These are phyloP conservation scores for Megacollybia marginata DNA, from an alignment of 768 basidiomycete genomes.

Conservation along the genomic window DNA sequence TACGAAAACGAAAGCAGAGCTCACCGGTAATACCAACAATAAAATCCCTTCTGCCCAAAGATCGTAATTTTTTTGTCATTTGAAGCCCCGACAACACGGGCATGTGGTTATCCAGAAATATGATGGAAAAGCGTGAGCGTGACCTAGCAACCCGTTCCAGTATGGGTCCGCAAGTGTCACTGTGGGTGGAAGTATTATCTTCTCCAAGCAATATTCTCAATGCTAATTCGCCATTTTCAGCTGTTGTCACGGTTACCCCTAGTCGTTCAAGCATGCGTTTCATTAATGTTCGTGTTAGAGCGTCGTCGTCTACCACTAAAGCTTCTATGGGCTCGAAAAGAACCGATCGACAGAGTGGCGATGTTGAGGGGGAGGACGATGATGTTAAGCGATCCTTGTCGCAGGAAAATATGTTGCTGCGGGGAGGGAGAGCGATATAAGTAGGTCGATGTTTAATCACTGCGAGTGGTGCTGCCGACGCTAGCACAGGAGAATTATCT, in stretches of 20 bases:
- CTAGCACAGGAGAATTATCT: no score
- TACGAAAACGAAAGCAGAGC: not conserved
- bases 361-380: constrained; percentile 1
- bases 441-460: constrained; percentile 32
- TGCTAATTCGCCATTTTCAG: constrained; percentile 62
- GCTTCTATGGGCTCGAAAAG: constrained; percentile 28
- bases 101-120: constrained; percentile 50
- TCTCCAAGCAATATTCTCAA: constrained; percentile 44
- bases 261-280: constrained; percentile 53
- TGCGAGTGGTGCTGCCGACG: constrained; percentile 2
- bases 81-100: constrained; percentile 56
- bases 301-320: constrained; percentile 63
- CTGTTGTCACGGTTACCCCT: constrained; percentile 52
- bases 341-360: constrained; percentile 2
- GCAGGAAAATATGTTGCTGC: not conserved
- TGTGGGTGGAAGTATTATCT: not conserved
- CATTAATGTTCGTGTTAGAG: constrained; percentile 59
- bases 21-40: constrained; percentile 56
- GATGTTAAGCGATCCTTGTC: not conserved
- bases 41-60: constrained; percentile 47
- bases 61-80: constrained; percentile 42
- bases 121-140: not conserved
- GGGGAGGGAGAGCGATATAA: constrained; percentile 6
- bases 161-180: not conserved
- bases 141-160: not conserved